These are phyloP conservation scores for Diphasiastrum complanatum DNA, from an alignment of 83 land plant genomes.

Conservation along the genomic window DNA sequence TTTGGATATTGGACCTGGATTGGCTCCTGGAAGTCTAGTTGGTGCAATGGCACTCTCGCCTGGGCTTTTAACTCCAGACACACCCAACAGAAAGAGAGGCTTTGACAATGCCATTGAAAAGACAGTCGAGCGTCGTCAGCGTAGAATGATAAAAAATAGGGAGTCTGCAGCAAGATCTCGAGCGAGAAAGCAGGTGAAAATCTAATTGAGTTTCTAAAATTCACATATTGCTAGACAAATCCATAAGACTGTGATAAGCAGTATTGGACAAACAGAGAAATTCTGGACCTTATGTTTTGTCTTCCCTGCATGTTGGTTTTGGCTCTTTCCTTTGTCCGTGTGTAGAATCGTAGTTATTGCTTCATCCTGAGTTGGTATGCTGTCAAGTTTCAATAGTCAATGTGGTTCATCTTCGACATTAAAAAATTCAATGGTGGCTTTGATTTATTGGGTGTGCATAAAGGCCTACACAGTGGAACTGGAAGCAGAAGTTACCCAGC, in stretches of 20 bases:
- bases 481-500: slow-evolving; percentile 17
- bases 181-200: slow-evolving; percentile 19
- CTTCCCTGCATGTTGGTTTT: no score
- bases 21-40: slow-evolving; percentile 36
- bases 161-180: slow-evolving; percentile 24
- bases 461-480: slow-evolving; percentile 16
- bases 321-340: no score
- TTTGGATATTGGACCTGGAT: neutral
- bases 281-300: no score
- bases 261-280: no score
- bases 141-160: slow-evolving; percentile 21
- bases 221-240: no score
- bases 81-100: slow-evolving; percentile 50
- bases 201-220: no score
- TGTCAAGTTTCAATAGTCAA: no score
- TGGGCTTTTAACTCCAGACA: slow-evolving; percentile 45
- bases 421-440: no score
- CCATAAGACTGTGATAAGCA: no score
- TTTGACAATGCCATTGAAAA: slow-evolving; percentile 47
- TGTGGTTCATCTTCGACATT: neutral
- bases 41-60: slow-evolving; percentile 47
- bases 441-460: no score
- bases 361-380: neutral
- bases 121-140: slow-evolving; percentile 51
- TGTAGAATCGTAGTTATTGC: no score